Evolutionary conservation across 495 filamentous ascomycete genomes (phyloP).

Genomic region (Podospora sp.): DNA sequence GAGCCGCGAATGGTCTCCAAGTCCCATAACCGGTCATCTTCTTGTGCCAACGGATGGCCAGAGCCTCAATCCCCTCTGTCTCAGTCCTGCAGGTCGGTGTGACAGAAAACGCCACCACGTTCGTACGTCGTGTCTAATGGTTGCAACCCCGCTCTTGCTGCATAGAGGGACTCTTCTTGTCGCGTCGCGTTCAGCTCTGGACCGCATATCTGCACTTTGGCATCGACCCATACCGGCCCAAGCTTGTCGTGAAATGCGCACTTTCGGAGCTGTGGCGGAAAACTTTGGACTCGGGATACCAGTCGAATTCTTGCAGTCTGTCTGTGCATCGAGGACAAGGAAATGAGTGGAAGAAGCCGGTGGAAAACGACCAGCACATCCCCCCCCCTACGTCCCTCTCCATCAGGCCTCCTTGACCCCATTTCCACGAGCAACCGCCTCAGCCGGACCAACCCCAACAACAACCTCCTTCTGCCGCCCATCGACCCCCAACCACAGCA

Average conservation of each 20-base stretch:
- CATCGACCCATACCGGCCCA: not conserved
- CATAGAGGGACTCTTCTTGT: not conserved
- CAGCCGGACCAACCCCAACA: slow-evolving; percentile 5
- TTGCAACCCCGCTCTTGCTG: not conserved
- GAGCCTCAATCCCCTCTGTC: not conserved
- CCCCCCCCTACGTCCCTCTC: no score
- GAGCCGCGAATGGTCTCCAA: no score
- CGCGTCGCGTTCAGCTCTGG: not conserved
- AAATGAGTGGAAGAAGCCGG: not conserved
- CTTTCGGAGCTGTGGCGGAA: not conserved
- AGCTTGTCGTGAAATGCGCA: not conserved
- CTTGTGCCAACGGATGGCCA: not conserved
- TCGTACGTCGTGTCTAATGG: not conserved
- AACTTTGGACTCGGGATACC: not conserved
- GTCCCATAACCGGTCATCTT: not conserved
- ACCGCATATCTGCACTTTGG: not conserved
- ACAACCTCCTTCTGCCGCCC: slow-evolving; percentile 23
- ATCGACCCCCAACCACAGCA: slow-evolving; percentile 56
- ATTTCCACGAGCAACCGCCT: slow-evolving; percentile 1
- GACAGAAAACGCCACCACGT: not conserved
- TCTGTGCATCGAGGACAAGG: not conserved
- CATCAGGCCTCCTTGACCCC: not conserved
- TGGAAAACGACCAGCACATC: no score
- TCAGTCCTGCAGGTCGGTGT: not conserved
- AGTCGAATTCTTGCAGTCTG: not conserved